Percentiles rank a stretch among this genome's conserved stretches.
These are phyloP conservation scores for Aaosphaeria arxii DNA, from an alignment of 2,329 filamentous ascomycete genomes.

Conservation along the genomic window DNA sequence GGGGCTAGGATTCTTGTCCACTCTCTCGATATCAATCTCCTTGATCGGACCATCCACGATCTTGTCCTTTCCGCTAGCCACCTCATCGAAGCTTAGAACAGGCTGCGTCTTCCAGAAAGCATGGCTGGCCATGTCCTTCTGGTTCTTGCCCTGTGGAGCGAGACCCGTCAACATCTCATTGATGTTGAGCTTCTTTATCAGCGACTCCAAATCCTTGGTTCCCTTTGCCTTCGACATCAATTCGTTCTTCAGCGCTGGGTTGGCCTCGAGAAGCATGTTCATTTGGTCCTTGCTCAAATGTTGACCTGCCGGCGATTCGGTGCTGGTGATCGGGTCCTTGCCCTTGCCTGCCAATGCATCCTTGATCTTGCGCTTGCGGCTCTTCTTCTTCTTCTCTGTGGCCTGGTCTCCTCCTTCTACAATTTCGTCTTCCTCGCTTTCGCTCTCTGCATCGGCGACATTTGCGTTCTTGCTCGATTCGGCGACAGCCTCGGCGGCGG, in stretches of 20 bases:
- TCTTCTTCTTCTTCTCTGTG: constrained; percentile 63
- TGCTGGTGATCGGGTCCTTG: constrained; percentile 23
- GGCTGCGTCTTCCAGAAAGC: constrained; percentile 99
- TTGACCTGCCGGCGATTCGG: constrained; percentile 25
- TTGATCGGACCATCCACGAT: constrained; percentile 79
- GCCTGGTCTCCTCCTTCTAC: constrained; percentile 33
- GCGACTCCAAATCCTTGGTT: constrained; percentile 39
- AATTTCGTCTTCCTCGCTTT: constrained; percentile 25
- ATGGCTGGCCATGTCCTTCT: constrained; percentile 94
- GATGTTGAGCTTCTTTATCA: constrained; percentile 62
- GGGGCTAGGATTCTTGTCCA: constrained; percentile 72
- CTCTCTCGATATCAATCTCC: constrained; percentile 71
- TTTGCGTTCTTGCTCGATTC: constrained; percentile 28
- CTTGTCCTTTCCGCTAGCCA: constrained; percentile 37
- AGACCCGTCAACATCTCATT: constrained; percentile 72
- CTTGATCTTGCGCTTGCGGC: constrained; percentile 62
- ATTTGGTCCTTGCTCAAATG: constrained; percentile 37
- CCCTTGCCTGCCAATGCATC: constrained; percentile 36
- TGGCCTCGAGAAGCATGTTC: constrained; percentile 33
- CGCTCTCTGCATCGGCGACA: constrained; percentile 30
- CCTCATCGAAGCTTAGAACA: constrained; percentile 72
- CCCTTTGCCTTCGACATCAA: constrained; percentile 27
- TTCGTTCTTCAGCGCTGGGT: constrained; percentile 38
- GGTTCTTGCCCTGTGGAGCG: constrained; percentile 78
- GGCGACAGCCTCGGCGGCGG: constrained; percentile 40